Evolutionary conservation across 108 stramenopile genomes (phyloP).

Genomic region (Cylindrotheca fusiformis): DNA sequence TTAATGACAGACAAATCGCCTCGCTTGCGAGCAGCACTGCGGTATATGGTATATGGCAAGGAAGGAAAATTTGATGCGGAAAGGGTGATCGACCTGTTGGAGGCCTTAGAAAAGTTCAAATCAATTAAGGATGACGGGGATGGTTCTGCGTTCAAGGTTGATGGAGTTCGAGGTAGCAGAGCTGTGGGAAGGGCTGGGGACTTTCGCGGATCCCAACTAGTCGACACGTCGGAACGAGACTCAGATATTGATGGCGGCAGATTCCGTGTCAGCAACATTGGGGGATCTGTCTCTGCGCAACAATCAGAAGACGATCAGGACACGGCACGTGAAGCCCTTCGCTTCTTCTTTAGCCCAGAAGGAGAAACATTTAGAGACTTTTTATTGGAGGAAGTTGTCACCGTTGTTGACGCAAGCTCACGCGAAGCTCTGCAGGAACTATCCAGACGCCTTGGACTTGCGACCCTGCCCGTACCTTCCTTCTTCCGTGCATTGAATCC

Average conservation of each 20-base stretch:
- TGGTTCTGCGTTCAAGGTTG: constrained; percentile 80
- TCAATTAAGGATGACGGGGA: constrained; percentile 81
- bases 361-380: constrained; percentile 90
- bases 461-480: constrained; percentile 65
- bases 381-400: constrained; percentile 85
- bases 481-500: constrained; percentile 72
- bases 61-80: constrained; percentile 91
- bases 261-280: constrained; percentile 37
- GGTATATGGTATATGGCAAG: constrained; percentile 94
- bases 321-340: constrained; percentile 81
- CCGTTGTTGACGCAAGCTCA: constrained; percentile 73
- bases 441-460: constrained; percentile 42
- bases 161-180: constrained; percentile 75
- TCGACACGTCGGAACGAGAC: constrained; percentile 54
- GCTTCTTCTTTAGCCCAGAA: constrained; percentile 92
- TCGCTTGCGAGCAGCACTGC: constrained; percentile 74
- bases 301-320: constrained; percentile 55
- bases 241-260: constrained; percentile 50
- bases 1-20: constrained; percentile 89
- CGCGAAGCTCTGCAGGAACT: constrained; percentile 71
- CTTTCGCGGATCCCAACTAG: constrained; percentile 61
- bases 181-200: constrained; percentile 74
- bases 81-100: constrained; percentile 88
- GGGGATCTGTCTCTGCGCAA: constrained; percentile 3
- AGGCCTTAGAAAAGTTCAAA: constrained; percentile 86